Evolutionary conservation across 1,284 basidiomycete species (phyloP), one percentile per base, ranked within the genome.

Genomic region (Pseudozyma pruni): DNA sequence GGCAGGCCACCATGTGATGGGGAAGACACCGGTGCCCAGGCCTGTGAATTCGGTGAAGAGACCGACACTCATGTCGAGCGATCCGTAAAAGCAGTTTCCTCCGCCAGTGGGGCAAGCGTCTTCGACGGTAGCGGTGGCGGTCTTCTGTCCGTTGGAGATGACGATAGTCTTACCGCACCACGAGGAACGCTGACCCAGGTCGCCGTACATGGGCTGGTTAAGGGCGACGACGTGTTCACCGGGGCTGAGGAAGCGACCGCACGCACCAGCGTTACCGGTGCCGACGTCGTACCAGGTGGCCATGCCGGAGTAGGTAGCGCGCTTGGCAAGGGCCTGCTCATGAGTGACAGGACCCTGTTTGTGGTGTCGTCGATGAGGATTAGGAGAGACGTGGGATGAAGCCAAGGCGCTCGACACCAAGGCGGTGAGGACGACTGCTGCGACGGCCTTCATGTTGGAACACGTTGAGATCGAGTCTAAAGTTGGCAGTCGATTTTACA

Each of bases 271-370:
- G 14, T 70, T 69, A 39, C 70, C 75, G 10, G 76, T 78, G 22
- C 69, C 72, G 10, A 78, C 76, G 38, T 78, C 52, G 56, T 78
- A 78, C 69, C 70, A 78, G 27, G 76, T 78, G 33, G 76, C 76
- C 39, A 45, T 63, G 22, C 76, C 76, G 13, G 52, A 72, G 54
- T 66, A 78, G 29, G 60, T 54, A 1, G 60, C 57, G 41, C 71
- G 61, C 52, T 73, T 73, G 33, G 53, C 61, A 49, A 70, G 44
- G 13, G 67, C 52, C 31, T 58, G 46, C 20, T 53, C 66, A 20
- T 52, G 39, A 27, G 57, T 40, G 22, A 57, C 33, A 19, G 48
- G 53, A 14, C 55, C 55, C 34, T 55, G 42, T n/a, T 54, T 51
- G 38, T 70, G 67, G 53, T 70, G 67, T 44, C 67, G 55, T 33